These are phyloP conservation scores for Cryomyces minteri DNA, from an alignment of 495 filamentous ascomycete genomes.

Conservation along the genomic window DNA sequence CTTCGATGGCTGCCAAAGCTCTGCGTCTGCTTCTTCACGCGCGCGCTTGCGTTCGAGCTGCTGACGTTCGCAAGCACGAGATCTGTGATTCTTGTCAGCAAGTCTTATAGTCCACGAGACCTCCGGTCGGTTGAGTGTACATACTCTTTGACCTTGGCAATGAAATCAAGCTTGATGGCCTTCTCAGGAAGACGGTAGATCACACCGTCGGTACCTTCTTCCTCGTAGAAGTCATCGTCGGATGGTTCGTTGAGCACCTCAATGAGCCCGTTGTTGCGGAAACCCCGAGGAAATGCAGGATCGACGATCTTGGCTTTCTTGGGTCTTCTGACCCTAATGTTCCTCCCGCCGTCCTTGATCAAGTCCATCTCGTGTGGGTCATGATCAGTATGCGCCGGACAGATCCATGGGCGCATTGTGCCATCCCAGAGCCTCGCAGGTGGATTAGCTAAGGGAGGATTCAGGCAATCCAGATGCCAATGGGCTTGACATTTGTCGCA, in stretches of 20 bases:
- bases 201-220: constrained; percentile 30
- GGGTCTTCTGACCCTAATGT: constrained; percentile 31
- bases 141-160: constrained; percentile 29
- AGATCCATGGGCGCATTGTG: constrained; percentile 53
- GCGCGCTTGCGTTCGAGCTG: not conserved
- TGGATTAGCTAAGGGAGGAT: constrained; percentile 64
- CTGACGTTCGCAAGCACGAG: not conserved
- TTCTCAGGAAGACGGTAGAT: constrained; percentile 49
- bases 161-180: constrained; percentile 66
- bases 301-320: constrained; percentile 30
- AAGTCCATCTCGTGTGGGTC: constrained; percentile 27
- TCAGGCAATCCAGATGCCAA: constrained; percentile 86
- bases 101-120: constrained; percentile 1
- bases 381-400: constrained; percentile 66
- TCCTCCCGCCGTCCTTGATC: constrained; percentile 9
- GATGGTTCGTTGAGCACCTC: constrained; percentile 47
- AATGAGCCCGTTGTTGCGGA: constrained; percentile 58
- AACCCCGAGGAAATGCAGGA: constrained; percentile 31
- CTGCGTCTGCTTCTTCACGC: not conserved
- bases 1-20: constrained; percentile 1
- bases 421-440: constrained; percentile 25
- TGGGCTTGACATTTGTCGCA: constrained; percentile 54
- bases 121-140: constrained; percentile 1
- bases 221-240: constrained; percentile 27
- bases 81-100: not conserved